phyloP scores from a whole-genome alignment of 1,139 yeast genomes.

The Zygosaccharomyces pseudobailii region DNA sequence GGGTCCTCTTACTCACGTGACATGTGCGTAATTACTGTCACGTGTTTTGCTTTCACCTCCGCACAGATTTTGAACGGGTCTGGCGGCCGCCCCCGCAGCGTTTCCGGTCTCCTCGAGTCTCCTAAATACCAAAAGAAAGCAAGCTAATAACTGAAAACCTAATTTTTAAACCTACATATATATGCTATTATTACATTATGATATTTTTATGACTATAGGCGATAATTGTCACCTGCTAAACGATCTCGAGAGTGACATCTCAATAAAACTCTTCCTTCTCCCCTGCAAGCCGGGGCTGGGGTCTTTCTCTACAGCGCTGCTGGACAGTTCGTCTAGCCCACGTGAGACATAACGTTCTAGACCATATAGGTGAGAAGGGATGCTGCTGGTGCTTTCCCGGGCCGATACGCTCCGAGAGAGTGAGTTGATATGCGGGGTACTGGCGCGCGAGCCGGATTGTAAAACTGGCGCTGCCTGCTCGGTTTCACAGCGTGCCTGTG shows the following conservation, averaged over 20 bases:
- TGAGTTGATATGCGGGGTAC: background rate
- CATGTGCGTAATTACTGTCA: too few relatives aligned
- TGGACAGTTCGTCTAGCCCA: slow-evolving; percentile 25
- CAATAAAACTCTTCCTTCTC: slow-evolving; percentile 26
- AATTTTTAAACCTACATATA: background rate
- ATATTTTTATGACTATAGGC: too few relatives aligned
- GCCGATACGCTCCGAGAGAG: slow-evolving; percentile 2
- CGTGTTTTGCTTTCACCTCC: too few relatives aligned
- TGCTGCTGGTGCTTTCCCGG: slow-evolving; percentile 20
- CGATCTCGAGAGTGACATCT: slow-evolving; percentile 24
- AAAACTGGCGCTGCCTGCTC: background rate
- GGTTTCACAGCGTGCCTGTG: slow-evolving; percentile 3
- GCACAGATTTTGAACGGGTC: too few relatives aligned
- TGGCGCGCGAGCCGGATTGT: background rate
- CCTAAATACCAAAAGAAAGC: too few relatives aligned
- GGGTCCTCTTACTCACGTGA: too few relatives aligned
- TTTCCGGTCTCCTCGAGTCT: too few relatives aligned
- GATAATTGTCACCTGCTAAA: slow-evolving; percentile 6
- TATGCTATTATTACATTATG: background rate
- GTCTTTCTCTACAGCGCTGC: slow-evolving; percentile 3
- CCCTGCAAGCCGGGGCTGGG: background rate
- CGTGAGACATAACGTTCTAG: slow-evolving; percentile 29
- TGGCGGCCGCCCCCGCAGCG: too few relatives aligned
- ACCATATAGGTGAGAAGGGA: slow-evolving; percentile 32
- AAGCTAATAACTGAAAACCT: background rate